These are phyloP conservation scores for Metarhizium anisopliae DNA, from an alignment of 2,329 filamentous ascomycete species.

Conservation along the genomic window DNA sequence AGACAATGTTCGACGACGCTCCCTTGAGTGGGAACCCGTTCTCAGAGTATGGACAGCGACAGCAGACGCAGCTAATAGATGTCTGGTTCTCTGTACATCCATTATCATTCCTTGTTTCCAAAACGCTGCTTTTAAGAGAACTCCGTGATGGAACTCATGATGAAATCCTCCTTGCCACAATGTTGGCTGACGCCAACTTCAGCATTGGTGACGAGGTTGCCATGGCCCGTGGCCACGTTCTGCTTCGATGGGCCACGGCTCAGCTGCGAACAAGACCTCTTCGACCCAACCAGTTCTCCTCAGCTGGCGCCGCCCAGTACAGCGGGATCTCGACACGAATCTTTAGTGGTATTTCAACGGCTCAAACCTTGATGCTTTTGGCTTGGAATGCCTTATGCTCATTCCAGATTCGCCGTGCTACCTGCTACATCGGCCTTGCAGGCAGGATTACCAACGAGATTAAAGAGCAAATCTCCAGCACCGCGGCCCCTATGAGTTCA, in stretches of 20 bases:
- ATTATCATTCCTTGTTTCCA: slow-evolving; percentile 30
- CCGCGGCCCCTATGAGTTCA: slow-evolving; percentile 17
- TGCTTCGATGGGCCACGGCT: slow-evolving; percentile 24
- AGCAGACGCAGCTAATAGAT: slow-evolving; percentile 28
- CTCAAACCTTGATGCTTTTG: slow-evolving; percentile 24
- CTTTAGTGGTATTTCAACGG: slow-evolving; percentile 22
- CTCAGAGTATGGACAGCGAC: slow-evolving; percentile 20
- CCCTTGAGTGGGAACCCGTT: slow-evolving; percentile 16
- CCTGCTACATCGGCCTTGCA: slow-evolving; percentile 26
- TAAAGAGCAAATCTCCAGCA: slow-evolving; percentile 20
- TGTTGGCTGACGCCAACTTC: slow-evolving; percentile 30
- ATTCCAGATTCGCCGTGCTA: slow-evolving; percentile 21
- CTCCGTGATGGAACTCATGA: slow-evolving; percentile 29
- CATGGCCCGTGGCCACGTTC: slow-evolving; percentile 18
- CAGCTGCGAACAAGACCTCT: slow-evolving; percentile 23
- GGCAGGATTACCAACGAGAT: slow-evolving; percentile 21
- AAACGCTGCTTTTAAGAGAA: slow-evolving; percentile 29
- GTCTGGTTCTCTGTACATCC: slow-evolving; percentile 32
- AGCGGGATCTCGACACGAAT: slow-evolving; percentile 23
- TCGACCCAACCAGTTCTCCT: slow-evolving; percentile 9
- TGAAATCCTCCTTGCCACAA: slow-evolving; percentile 27
- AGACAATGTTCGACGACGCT: slow-evolving; percentile 22
- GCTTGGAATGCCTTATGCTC: slow-evolving; percentile 27
- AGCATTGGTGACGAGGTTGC: slow-evolving; percentile 20
- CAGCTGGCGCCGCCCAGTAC: slow-evolving; percentile 13